Evolutionary conservation across 2,329 filamentous ascomycete genomes (phyloP), one percentile per base, ranked within the genome.

Genomic region (Fusarium tuaranense): DNA sequence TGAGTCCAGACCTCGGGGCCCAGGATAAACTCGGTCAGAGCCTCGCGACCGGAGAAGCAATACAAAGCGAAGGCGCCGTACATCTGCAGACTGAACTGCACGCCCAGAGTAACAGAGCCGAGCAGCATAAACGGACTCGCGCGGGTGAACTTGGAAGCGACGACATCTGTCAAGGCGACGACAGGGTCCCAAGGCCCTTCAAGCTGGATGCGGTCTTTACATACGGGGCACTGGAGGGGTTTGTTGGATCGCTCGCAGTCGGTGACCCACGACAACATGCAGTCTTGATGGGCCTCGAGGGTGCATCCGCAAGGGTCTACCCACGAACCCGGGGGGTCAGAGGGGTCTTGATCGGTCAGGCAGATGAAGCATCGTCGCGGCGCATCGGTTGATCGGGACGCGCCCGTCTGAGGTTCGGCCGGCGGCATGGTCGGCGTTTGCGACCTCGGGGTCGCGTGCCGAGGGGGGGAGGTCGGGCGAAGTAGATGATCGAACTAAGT

Each of bases 261-360:
- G n/a, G 94, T 93, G 20, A 98, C 93, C 95, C 95, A 99, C 78
- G 95, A 93, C 44, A 98, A 87, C 75, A 98, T 88, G 81, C 95
- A 98, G 70, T 91, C 90, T 82, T 98, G 95, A 81, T 99, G 97
- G 2, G 95, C 97, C 66, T 94, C 94, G 44, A 99, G 88, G 14
- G 94, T 95, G 83, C 97, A 99, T 1, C 93, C 93, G 81, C 97
- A 99, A 2, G 97, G 95, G 65, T 93, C 94, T 53, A 94, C 92
- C 96, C 97, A 99, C 65, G 86, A 82, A 55, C 84, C 81, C 5
- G 88, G 86, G 10, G 86, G 79, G 22, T 84, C 82, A 12, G 81
- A 83, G 44, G 90, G 87, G 30, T 85, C 84, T 72, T 91, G 85
- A 60, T 90, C 90, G 72, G 86, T 87, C 34, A 92, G 86, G 79